Conservation (phyloP, 305 asterid species). For the Lippia alba region DNA sequence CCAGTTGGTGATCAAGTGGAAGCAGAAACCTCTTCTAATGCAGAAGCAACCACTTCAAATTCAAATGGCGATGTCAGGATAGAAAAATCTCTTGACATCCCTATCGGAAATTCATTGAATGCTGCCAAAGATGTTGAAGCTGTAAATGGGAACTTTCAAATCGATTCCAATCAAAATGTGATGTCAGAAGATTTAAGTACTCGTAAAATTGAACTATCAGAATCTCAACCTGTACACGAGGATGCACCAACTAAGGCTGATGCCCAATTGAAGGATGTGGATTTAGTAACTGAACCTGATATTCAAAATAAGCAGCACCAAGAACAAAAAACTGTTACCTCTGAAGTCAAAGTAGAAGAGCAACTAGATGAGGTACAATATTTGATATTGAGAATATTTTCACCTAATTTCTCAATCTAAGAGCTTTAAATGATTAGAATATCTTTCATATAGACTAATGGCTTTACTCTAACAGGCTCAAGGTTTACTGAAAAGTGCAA, state of each 20-base stretch:
- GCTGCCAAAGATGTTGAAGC: conserved; percentile 48
- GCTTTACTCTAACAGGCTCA: conserved; percentile 78
- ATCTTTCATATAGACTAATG: conserved; percentile 39
- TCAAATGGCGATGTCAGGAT: conserved; percentile 46
- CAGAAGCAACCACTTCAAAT: conserved; percentile 46
- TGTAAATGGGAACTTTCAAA: conserved; percentile 45
- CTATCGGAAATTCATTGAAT: conserved; percentile 44
- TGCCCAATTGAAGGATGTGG: conserved; percentile 47
- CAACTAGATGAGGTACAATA: conserved; percentile 88
- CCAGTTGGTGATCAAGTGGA: conserved; percentile 47
- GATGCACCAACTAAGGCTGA: conserved; percentile 50
- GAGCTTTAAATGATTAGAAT: conserved; percentile 31
- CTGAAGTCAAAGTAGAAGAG: conserved; percentile 76
- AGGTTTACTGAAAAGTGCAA: conserved; percentile 85
- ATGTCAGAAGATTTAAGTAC: conserved; percentile 49
- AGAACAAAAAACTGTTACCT: conserved; percentile 52
- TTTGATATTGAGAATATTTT: conserved; percentile 22
- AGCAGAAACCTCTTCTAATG: conserved; percentile 48
- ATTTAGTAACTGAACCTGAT: conserved; percentile 50
- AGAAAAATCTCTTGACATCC: conserved; percentile 47
- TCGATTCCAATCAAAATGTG: conserved; percentile 53
- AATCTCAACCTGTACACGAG: conserved; percentile 48
- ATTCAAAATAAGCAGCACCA: conserved; percentile 54
- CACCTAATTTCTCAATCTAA: conserved; percentile 26
- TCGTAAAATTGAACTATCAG: conserved; percentile 46